A percentile compares a stretch with the other conserved stretches of the same genome.
Conservation (phyloP, 2,329 filamentous ascomycete genomes). For the Pyrenochaeta sp. region DNA sequence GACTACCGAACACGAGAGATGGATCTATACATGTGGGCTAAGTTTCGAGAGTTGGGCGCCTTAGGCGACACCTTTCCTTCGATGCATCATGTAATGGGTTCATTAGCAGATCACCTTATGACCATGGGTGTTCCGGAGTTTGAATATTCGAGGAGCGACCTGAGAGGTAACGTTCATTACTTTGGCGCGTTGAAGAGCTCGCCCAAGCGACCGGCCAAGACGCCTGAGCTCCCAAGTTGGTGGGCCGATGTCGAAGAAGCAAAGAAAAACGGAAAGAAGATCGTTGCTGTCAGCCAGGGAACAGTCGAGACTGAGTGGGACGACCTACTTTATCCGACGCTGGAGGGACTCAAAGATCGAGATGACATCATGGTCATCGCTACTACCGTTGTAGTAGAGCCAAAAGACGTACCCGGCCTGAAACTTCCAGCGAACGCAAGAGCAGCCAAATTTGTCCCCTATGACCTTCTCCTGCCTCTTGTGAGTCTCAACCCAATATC, state of each 20-base stretch:
- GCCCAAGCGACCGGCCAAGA: neutral
- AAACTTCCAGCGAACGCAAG: slow-evolving; percentile 54
- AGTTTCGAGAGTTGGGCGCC: slow-evolving; percentile 20
- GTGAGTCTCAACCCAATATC: slow-evolving; percentile 13
- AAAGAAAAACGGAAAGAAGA: slow-evolving; percentile 49
- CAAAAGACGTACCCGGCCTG: slow-evolving; percentile 25
- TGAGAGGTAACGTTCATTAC: slow-evolving; percentile 54
- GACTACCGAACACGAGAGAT: slow-evolving; percentile 18
- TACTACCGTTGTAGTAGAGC: slow-evolving; percentile 42
- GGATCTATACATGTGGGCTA: slow-evolving; percentile 23
- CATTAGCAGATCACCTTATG: slow-evolving; percentile 35
- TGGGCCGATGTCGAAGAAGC: slow-evolving; percentile 55
- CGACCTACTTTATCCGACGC: slow-evolving; percentile 57
- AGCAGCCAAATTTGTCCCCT: slow-evolving; percentile 59
- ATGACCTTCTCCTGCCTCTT: slow-evolving; percentile 55
- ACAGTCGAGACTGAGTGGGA: slow-evolving; percentile 53
- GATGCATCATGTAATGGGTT: slow-evolving; percentile 32
- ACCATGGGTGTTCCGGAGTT: slow-evolving; percentile 49
- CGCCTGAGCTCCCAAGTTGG: slow-evolving; percentile 53
- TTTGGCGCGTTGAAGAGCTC: slow-evolving; percentile 48
- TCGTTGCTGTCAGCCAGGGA: slow-evolving; percentile 60
- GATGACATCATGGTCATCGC: slow-evolving; percentile 54
- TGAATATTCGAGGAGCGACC: slow-evolving; percentile 48
- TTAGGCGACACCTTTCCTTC: slow-evolving; percentile 12
- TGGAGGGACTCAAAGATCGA: slow-evolving; percentile 53